phyloP scores from a whole-genome alignment of 768 basidiomycete species.

The Suillus variegatus region DNA sequence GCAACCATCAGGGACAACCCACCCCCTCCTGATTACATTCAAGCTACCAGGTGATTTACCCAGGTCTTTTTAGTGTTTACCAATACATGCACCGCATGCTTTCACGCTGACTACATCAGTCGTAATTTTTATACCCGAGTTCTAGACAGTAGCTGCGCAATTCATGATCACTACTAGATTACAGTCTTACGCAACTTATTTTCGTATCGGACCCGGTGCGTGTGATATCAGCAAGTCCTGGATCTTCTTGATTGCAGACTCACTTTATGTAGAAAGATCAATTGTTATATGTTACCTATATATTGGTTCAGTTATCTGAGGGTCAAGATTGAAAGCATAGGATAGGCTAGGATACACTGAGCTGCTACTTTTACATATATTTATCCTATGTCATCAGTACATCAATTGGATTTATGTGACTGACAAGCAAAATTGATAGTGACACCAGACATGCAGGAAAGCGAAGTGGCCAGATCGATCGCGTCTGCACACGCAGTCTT shows the following conservation, averaged over 20 bases:
- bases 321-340: not conserved
- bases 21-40: conserved; percentile 25
- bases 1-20: conserved; percentile 19
- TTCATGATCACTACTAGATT: too few species aligned
- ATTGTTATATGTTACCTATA: not conserved
- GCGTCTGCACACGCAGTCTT: too few species aligned
- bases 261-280: not conserved
- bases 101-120: too few species aligned
- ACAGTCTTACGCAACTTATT: not conserved
- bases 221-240: not conserved
- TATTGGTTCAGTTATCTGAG: not conserved
- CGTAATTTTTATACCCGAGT: not conserved
- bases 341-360: too few species aligned
- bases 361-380: too few species aligned
- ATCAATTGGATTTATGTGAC: too few species aligned
- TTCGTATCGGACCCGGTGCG: not conserved
- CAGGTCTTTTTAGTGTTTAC: not conserved
- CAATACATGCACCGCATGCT: not conserved
- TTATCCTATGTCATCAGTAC: too few species aligned
- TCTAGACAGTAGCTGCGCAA: not conserved
- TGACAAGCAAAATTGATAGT: too few species aligned
- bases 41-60: conserved; percentile 13
- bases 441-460: too few species aligned
- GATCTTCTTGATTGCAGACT: not conserved
- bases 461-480: too few species aligned